Conservation (phyloP, 2,329 filamentous ascomycete species). For the Paraphoma sp. region DNA sequence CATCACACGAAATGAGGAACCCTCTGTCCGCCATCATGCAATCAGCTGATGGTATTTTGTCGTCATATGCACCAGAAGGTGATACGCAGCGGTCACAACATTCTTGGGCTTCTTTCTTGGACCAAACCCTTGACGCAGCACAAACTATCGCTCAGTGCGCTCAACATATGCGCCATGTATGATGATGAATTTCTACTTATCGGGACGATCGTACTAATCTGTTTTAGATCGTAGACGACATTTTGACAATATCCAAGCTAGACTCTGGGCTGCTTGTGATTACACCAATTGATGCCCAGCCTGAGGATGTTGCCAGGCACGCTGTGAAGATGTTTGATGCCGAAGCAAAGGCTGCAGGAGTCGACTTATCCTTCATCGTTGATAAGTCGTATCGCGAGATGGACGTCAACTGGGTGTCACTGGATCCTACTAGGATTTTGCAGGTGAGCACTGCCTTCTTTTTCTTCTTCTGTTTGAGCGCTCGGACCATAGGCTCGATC, state of each 20-base stretch:
- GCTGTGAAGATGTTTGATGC: constrained; percentile 48
- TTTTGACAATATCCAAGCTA: constrained; percentile 54
- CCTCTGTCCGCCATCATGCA: constrained; percentile 53
- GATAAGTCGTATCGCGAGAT: constrained; percentile 48
- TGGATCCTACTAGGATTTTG: constrained; percentile 51
- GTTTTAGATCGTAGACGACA: constrained; percentile 53
- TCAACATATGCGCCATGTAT: constrained; percentile 50
- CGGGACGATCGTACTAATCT: too few species aligned
- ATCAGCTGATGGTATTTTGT: constrained; percentile 49
- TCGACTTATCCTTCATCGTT: constrained; percentile 33
- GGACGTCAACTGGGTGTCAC: constrained; percentile 46
- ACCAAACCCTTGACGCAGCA: constrained; percentile 41
- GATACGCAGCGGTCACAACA: constrained; percentile 7
- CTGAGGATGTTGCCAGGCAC: constrained; percentile 39
- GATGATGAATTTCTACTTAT: too few species aligned
- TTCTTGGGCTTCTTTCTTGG: constrained; percentile 23
- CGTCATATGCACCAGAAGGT: constrained; percentile 23
- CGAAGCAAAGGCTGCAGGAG: constrained; percentile 40
- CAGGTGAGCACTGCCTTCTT: constrained; percentile 34
- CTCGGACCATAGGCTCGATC: too few species aligned
- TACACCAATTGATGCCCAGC: constrained; percentile 48
- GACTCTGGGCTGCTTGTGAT: constrained; percentile 52
- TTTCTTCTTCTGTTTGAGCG: neutral
- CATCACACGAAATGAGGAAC: constrained; percentile 53
- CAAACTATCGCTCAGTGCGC: constrained; percentile 54